Conservation (phyloP, 148 eudicot genomes). For the Pouteria glomerata region DNA sequence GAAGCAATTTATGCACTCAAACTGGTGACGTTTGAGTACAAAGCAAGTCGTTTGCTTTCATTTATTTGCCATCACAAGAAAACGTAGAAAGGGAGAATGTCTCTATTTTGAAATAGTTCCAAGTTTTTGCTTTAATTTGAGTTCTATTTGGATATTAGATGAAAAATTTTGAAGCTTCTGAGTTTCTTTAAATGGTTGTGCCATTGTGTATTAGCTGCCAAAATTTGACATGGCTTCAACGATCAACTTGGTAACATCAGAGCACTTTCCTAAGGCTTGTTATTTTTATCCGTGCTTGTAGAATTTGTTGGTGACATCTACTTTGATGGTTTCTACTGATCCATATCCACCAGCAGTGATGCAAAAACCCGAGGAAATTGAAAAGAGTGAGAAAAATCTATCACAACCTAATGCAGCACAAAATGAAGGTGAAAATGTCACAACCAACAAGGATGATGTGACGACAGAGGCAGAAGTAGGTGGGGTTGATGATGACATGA, state of each 20-base stretch:
- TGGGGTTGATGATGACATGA: slow-evolving; percentile 42
- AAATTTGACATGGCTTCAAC: neutral
- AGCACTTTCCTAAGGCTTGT: neutral
- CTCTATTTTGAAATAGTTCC: too few species aligned
- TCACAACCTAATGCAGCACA: slow-evolving; percentile 28
- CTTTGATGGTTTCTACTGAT: slow-evolving; percentile 49
- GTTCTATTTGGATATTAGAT: neutral
- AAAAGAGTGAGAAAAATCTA: slow-evolving; percentile 26
- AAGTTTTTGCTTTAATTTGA: neutral
- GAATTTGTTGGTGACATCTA: slow-evolving; percentile 81
- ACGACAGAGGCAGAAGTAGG: slow-evolving; percentile 56
- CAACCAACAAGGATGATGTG: slow-evolving; percentile 50
- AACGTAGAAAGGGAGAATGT: too few species aligned
- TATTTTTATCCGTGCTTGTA: slow-evolving; percentile 15
- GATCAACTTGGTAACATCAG: neutral
- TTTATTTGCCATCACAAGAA: too few species aligned
- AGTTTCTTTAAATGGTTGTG: neutral
- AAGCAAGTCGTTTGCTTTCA: too few species aligned
- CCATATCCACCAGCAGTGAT: slow-evolving; percentile 36
- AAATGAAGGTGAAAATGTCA: slow-evolving; percentile 45
- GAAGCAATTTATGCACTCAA: too few species aligned
- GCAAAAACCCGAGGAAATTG: slow-evolving; percentile 31
- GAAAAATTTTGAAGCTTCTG: neutral
- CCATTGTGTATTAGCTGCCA: neutral
- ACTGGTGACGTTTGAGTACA: too few species aligned